These are phyloP conservation scores for Meyerozyma athensensis DNA, from an alignment of 1,139 yeast genomes.

Conservation along the genomic window DNA sequence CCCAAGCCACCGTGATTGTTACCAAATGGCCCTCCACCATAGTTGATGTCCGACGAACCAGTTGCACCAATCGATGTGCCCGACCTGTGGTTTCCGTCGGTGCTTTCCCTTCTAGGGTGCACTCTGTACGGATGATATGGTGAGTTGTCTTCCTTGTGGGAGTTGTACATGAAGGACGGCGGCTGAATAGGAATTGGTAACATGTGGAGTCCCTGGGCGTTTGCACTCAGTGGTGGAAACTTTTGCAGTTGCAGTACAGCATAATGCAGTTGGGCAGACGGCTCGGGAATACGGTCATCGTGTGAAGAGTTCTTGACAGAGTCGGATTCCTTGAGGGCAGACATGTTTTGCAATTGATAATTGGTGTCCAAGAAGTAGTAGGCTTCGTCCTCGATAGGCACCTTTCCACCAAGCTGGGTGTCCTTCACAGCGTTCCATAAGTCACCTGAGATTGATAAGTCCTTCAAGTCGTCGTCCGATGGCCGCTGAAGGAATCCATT, in stretches of 20 bases:
- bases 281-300: not conserved
- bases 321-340: conserved; percentile 20
- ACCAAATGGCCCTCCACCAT: not conserved
- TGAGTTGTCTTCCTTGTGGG: not conserved
- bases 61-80: not conserved
- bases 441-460: conserved; percentile 50
- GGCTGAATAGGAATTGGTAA: not conserved
- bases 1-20: not conserved
- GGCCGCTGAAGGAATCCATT: conserved; percentile 58
- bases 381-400: conserved; percentile 49
- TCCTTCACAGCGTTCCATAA: conserved; percentile 60
- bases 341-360: conserved; percentile 42
- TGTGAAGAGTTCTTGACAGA: not conserved
- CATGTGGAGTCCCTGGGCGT: conserved; percentile 1
- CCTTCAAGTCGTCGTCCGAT: conserved; percentile 47
- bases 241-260: not conserved
- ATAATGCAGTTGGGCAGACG: not conserved
- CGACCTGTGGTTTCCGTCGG: not conserved
- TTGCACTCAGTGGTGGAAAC: not conserved
- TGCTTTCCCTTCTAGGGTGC: not conserved
- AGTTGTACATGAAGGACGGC: conserved; percentile 3
- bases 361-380: conserved; percentile 46
- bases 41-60: not conserved
- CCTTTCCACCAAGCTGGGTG: conserved; percentile 54
- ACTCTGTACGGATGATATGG: not conserved